Percentiles rank a stretch among this genome's conserved stretches.
phyloP scores from a whole-genome alignment of 148 eudicot genomes.

The Diospyros lotus region DNA sequence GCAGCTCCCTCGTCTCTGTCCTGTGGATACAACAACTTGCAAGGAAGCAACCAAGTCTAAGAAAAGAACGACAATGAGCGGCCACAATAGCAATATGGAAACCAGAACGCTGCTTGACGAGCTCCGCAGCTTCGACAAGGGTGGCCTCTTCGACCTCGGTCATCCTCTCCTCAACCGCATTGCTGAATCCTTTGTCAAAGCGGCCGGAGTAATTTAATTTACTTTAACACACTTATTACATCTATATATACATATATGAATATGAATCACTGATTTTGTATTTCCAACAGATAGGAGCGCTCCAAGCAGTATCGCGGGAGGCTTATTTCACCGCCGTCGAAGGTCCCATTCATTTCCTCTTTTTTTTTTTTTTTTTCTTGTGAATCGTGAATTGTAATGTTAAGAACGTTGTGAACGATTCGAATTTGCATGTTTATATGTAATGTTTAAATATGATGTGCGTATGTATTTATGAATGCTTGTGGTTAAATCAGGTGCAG shows the following conservation, averaged over 20 bases:
- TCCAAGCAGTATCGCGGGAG: slow-evolving; percentile 86
- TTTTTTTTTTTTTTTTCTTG: background rate
- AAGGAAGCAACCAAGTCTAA: background rate
- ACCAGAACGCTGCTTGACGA: slow-evolving; percentile 55
- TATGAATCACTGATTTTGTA: background rate
- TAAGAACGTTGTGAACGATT: background rate
- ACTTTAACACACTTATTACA: background rate
- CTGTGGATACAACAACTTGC: background rate
- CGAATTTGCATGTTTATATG: too few species aligned
- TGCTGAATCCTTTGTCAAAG: slow-evolving; percentile 67
- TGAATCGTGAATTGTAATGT: too few species aligned
- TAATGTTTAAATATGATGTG: too few species aligned
- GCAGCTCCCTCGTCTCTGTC: background rate
- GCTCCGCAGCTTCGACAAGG: slow-evolving; percentile 48
- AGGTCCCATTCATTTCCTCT: slow-evolving; percentile 19
- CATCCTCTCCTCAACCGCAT: slow-evolving; percentile 92
- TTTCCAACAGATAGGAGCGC: slow-evolving; percentile 70
- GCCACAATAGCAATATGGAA: slow-evolving; percentile 29
- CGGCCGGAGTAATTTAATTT: slow-evolving; percentile 55
- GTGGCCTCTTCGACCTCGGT: slow-evolving; percentile 61
- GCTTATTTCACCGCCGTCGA: slow-evolving; percentile 73
- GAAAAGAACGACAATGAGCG: background rate
- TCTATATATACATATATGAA: background rate
- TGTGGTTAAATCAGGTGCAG: slow-evolving; percentile 31
- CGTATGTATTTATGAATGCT: too few species aligned